Evolutionary conservation across 176 grass and related monocot species (phyloP), one percentile per base, ranked within the genome.

Genomic region (Chrysopogon serrulatus): DNA sequence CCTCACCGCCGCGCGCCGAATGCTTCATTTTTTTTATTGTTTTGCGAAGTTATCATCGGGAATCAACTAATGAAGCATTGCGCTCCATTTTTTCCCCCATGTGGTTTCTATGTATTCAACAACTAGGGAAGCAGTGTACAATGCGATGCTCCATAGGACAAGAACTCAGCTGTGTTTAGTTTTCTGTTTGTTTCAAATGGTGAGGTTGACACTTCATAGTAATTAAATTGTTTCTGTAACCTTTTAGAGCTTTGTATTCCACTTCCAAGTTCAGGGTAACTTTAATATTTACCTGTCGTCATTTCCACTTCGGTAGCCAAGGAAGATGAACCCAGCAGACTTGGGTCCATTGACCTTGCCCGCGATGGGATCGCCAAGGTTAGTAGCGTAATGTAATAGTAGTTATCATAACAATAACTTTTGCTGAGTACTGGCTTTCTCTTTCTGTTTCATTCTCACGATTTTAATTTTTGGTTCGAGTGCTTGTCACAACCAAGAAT

Each of bases 141-240:
- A 83, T 13, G 57, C 23, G 28, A 39, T 82, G 72, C 56, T 77
- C 63, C 9, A 10, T 70, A 63, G 83, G 51, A 77, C 64, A 36
- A 85, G n/a, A 48, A 24, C 43, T 47, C 30, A 10, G 17, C 12
- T 80, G 54, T 54, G 6, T 53, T 67, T 37, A 47, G 15, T 79
- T 79, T 24, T 34, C 26, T 8, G 2, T 42, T 76, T 35, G 0
- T 42, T 17, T 69, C 3, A 31, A 39, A 34, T 59, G 71, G 54
- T 64, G 27, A 36, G 35, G 64, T 54, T 57, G 8, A 65, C 32
- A 6, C 44, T 37, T 66, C 5, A 65, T 40, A 13, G 68, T 36
- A 17, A 8, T 56, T 82, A 70, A 42, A 19, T 67, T 16, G 6
- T 80, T 43, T 41, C 23, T 70, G 36, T 64, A 53, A 59, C 0